Evolutionary conservation across 2,329 filamentous ascomycete species (phyloP), one percentile per base, ranked within the genome.

Genomic region (Tolypocladium ovalisporum): DNA sequence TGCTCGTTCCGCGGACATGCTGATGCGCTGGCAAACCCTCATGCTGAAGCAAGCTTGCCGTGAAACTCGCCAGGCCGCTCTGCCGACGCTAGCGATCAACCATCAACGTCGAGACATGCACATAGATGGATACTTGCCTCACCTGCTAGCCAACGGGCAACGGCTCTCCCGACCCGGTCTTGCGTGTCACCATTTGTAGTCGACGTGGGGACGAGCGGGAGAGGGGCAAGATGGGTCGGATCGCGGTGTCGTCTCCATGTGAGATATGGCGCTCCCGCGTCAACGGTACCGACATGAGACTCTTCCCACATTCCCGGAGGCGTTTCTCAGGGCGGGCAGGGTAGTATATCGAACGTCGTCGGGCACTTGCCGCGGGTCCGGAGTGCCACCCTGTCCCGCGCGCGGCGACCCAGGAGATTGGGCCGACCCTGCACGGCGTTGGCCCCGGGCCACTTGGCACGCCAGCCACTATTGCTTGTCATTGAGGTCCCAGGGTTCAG

Each of bases 361-460:
- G n/a, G n/a, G 22, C 49, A 35, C 56, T 27, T 34, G 37, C 32
- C 55, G 39, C 36, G 22, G 29, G 32, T 24, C 15, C 37, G 52
- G 24, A 36, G 36, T 17, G 24, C 34, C 52, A n/a, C 27, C 17
- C 27, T 35, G 51, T 36, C n/a, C n/a, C 54, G 42, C 40, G 22
- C 3, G 49, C 40, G n/a, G 24, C 52, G 56, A 56, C 59, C 59
- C 59, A 61, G 52, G 54, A 59, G 58, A 51, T 54, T 57, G 58
- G 57, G 54, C 56, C 57, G 58, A 52, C 59, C 58, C 58, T 59
- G 59, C 56, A 54, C 36, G n/a, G 29, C 35, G 52, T 27, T 39
- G 47, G 40, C 54, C 54, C 27, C 51, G 42, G 54, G 54, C 58
- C 53, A 55, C 58, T 58, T 58, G 44, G 37, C 52, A 49, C 29